A percentile compares a stretch with the other conserved stretches of the same genome.
These are phyloP conservation scores for Dictyostelium brefeldianum DNA, from an alignment of 78 protist species.

Conservation along the genomic window DNA sequence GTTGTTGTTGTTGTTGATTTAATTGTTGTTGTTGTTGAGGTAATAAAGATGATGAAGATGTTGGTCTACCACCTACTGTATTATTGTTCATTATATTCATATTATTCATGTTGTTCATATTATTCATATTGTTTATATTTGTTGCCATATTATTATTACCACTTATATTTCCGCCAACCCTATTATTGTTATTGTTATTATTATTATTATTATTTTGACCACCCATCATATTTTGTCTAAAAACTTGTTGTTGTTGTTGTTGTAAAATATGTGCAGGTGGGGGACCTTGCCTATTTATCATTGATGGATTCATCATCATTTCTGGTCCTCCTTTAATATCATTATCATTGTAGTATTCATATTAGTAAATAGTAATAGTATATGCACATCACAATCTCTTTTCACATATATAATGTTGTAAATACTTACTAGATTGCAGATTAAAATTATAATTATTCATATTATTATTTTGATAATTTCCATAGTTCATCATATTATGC, in stretches of 20 bases:
- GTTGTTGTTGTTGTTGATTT: neutral
- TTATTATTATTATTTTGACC: neutral
- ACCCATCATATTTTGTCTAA: slow-evolving; percentile 8
- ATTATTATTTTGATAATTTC: neutral
- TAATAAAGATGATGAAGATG: neutral
- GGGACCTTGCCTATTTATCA: slow-evolving; percentile 33
- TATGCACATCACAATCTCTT: too few relatives aligned
- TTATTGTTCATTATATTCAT: slow-evolving; percentile 7
- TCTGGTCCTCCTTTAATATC: neutral
- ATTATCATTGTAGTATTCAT: too few relatives aligned
- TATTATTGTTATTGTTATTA: neutral
- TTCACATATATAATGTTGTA: too few relatives aligned
- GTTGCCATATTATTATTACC: slow-evolving; percentile 7
- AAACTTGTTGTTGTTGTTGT: neutral
- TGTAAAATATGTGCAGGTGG: slow-evolving; percentile 1
- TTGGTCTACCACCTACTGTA: neutral
- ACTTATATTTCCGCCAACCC: neutral
- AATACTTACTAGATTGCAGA: neutral
- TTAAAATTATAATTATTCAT: slow-evolving; percentile 30
- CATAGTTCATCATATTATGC: slow-evolving; percentile 24
- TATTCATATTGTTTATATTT: slow-evolving; percentile 36
- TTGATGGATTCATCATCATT: slow-evolving; percentile 16
- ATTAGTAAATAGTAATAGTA: too few relatives aligned
- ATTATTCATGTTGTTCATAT: neutral
- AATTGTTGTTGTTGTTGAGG: neutral